Base-by-base conservation (phyloP, 2,329 filamentous ascomycete species). In the Bipolaris bicolor region DNA sequence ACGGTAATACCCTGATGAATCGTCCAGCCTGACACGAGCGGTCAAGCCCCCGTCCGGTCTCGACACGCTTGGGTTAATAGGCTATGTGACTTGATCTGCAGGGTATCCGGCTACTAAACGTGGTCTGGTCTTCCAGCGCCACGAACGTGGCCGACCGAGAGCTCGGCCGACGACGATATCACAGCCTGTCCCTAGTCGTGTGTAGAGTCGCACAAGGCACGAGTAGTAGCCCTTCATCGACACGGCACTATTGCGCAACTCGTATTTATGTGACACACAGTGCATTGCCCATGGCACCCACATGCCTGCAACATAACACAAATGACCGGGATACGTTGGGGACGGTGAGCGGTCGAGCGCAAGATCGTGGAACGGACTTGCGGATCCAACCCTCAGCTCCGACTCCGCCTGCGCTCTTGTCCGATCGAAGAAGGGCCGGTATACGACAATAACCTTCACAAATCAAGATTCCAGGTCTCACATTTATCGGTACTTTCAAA, bases 61-160 rank as follows among this genome's bases (percentile, higher is more conserved):
- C 37, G 7, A 18, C 50, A 49, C 24, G 20, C 37, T 47, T 24
- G 37, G 37, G 43, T 49, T 39, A 39, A 33, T 22, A 36, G 20
- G 34, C 49, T 31, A 49, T 40, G 39, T 49, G 22, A 31, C 13
- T 18, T 48, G 31, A 57, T 49, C 55, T 57, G 44, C 55, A 54
- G 39, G 55, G 37, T 22, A 20, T 29, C 47, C 36, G 51, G 34
- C 33, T 46, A 48, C 53, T 33, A 29, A 45, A 36, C 52, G 26
- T 20, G 52, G 52, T 36, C 37, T 54, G 22, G 52, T 41, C 49
- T 18, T 34, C 33, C 34, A 37, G 20, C 41, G 26, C 26, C 40
- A 20, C 37, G 47, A 40, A 39, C 13, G 29, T 40, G 39, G 24
- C 29, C 37, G 43, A 49, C 29, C 37, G 43, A 49, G 56, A 43